A percentile compares a stretch with the other conserved stretches of the same genome.
phyloP scores from a whole-genome alignment of 179 eudicot genomes.

The Beta corolliflora region DNA sequence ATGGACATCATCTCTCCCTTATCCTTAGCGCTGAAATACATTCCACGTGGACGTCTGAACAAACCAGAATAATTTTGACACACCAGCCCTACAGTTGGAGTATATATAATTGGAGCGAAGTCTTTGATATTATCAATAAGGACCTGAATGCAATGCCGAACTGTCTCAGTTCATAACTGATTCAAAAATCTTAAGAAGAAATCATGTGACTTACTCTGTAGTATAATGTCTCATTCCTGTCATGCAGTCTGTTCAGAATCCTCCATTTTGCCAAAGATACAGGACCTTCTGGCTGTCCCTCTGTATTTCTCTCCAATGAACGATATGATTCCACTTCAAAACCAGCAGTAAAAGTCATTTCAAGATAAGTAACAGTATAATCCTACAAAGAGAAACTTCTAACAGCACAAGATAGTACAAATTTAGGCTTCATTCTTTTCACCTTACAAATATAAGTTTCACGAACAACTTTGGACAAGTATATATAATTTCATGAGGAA shows the following conservation, averaged over 20 bases:
- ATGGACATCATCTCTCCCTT: slow-evolving; percentile 99
- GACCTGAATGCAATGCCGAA: slow-evolving; percentile 58
- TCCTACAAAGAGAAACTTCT: not conserved
- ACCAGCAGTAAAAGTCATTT: slow-evolving; percentile 5
- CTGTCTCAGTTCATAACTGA: slow-evolving; percentile 28
- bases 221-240: slow-evolving; percentile 95
- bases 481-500: not conserved
- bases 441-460: not conserved
- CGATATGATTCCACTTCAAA: slow-evolving; percentile 82
- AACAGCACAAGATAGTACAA: not conserved
- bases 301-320: slow-evolving; percentile 83
- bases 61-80: slow-evolving; percentile 98
- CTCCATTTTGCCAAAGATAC: slow-evolving; percentile 96
- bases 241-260: slow-evolving; percentile 91
- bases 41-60: slow-evolving; percentile 99
- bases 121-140: slow-evolving; percentile 93
- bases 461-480: not conserved
- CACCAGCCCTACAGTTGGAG: slow-evolving; percentile 98
- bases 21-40: slow-evolving; percentile 98
- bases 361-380: not conserved
- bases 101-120: slow-evolving; percentile 97
- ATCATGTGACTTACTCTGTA: slow-evolving; percentile 70
- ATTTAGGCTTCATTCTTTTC: not conserved
- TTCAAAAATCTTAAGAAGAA: slow-evolving; percentile 14
- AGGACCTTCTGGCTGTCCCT: slow-evolving; percentile 57